Conservation (phyloP, 495 filamentous ascomycete genomes). For the Cercophora scortea region DNA sequence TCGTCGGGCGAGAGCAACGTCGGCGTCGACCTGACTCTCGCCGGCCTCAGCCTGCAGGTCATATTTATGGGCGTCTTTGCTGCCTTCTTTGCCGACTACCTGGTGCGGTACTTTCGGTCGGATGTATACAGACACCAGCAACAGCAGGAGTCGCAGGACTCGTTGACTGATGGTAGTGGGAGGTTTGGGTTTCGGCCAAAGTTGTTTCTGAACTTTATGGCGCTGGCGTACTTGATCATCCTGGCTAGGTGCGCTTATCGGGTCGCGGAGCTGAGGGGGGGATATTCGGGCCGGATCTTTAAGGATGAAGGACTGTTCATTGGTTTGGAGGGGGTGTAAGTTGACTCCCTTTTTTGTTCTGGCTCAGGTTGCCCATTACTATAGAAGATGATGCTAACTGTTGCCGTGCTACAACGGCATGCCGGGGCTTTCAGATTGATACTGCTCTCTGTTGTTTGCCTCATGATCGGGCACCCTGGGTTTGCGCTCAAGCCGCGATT, state of each 20-base stretch:
- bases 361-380: too few relatives aligned
- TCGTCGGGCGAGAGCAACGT: constrained; percentile 14
- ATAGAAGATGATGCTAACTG: too few relatives aligned
- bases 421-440: too few relatives aligned
- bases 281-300: constrained; percentile 35
- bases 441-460: too few relatives aligned
- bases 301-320: constrained; percentile 37
- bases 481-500: too few relatives aligned
- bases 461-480: too few relatives aligned
- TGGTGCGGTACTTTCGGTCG: constrained; percentile 21
- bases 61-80: constrained; percentile 35
- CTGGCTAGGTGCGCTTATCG: constrained; percentile 38
- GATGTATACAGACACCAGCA: not conserved
- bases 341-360: not conserved
- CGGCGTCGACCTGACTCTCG: constrained; percentile 44
- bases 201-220: constrained; percentile 33
- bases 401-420: too few relatives aligned
- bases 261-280: constrained; percentile 41
- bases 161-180: not conserved
- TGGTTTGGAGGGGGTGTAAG: constrained; percentile 40
- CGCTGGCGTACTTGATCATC: constrained; percentile 32
- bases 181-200: constrained; percentile 13
- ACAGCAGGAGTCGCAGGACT: too few relatives aligned
- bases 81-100: constrained; percentile 32
- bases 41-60: constrained; percentile 39